These are phyloP conservation scores for Crithidia thermophila DNA, from an alignment of 208 protist genomes.

Conservation along the genomic window DNA sequence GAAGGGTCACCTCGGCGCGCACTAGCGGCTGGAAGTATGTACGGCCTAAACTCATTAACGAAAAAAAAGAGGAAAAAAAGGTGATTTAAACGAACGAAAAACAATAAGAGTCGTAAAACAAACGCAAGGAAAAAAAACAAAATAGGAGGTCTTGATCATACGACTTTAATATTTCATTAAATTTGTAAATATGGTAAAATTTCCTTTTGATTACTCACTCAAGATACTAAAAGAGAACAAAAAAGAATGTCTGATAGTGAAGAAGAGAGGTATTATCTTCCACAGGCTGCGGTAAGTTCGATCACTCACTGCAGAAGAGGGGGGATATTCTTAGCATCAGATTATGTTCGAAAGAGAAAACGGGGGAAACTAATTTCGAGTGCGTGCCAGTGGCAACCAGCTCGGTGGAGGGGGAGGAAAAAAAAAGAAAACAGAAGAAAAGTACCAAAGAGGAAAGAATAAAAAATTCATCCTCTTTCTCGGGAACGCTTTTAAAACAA, in stretches of 20 bases:
- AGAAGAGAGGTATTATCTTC: background rate
- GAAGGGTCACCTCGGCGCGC: too few relatives aligned
- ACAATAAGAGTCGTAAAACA: conserved; percentile 1
- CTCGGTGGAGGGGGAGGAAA: too few relatives aligned
- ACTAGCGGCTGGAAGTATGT: too few relatives aligned
- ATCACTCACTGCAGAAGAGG: too few relatives aligned
- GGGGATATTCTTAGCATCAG: too few relatives aligned
- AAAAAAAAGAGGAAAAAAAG: conserved; percentile 11
- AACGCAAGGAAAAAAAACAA: conserved; percentile 6
- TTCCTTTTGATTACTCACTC: too few relatives aligned
- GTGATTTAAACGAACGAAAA: conserved; percentile 2
- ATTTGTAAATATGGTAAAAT: too few relatives aligned
- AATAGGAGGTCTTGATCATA: background rate
- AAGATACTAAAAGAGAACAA: background rate
- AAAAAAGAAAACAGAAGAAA: background rate
- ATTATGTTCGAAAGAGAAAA: too few relatives aligned
- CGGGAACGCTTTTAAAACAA: too few relatives aligned
- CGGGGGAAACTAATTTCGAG: background rate
- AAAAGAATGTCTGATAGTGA: background rate
- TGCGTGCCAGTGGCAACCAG: background rate
- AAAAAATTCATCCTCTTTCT: background rate
- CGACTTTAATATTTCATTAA: background rate
- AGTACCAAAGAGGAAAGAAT: background rate
- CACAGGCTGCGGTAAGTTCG: too few relatives aligned
- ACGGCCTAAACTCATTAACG: background rate